phyloP scores from a whole-genome alignment of 345 rosid genomes.

The Hibiscus tridactylites region DNA sequence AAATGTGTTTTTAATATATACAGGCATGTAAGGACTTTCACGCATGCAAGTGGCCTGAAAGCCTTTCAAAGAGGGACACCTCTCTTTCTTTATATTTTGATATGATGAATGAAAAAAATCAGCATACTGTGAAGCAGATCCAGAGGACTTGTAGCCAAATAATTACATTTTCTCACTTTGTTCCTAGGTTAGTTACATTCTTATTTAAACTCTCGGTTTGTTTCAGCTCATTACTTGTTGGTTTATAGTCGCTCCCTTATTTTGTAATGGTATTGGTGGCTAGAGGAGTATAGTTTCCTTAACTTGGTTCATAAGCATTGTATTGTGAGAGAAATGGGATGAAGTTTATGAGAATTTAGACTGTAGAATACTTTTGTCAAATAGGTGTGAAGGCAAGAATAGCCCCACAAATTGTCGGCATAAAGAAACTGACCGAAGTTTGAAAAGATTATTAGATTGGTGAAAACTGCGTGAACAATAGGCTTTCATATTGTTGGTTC shows the following conservation, averaged over 20 bases:
- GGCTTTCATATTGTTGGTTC: neutral
- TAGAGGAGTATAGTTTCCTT: neutral
- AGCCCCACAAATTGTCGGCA: neutral
- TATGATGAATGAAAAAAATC: slow-evolving; percentile 39
- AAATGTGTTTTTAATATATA: neutral
- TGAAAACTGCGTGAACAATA: neutral
- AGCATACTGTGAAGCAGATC: slow-evolving; percentile 26
- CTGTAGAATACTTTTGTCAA: neutral
- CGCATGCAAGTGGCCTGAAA: slow-evolving; percentile 58
- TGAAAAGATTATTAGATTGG: neutral
- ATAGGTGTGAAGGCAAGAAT: neutral
- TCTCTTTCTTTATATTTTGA: slow-evolving; percentile 55
- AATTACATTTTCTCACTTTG: slow-evolving; percentile 60
- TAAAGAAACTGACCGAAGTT: neutral
- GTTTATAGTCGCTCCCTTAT: neutral
- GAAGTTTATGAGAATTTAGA: neutral
- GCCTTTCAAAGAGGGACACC: slow-evolving; percentile 39
- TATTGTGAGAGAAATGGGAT: neutral
- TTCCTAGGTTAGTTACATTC: slow-evolving; percentile 42
- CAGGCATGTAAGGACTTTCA: slow-evolving; percentile 67
- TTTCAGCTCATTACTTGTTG: neutral
- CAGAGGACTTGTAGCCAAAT: slow-evolving; percentile 35
- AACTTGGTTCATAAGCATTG: neutral
- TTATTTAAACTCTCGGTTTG: neutral
- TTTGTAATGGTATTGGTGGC: neutral